A percentile compares a stretch with the other conserved stretches of the same genome.
These are phyloP conservation scores for Lactarius evosmus DNA, from an alignment of 768 basidiomycete species.

Conservation along the genomic window DNA sequence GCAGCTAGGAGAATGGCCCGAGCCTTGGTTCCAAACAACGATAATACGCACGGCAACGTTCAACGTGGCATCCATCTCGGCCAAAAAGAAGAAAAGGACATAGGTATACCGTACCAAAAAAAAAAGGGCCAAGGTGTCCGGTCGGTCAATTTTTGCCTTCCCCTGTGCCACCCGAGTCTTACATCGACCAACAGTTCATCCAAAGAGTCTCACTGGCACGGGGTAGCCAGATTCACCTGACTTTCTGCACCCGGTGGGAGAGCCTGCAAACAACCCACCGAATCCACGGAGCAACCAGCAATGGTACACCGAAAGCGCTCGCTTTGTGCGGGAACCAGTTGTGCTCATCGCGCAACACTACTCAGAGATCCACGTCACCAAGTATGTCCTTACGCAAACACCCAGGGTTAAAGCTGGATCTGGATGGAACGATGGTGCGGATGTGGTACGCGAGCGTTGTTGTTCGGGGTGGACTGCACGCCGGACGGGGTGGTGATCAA, in stretches of 20 bases:
- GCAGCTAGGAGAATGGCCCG: no score
- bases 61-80: no score
- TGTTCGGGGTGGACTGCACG: conserved; percentile 70
- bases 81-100: no score
- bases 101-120: no score
- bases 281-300: conserved; percentile 66
- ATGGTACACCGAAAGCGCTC: conserved; percentile 71
- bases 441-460: conserved; percentile 68
- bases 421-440: conserved; percentile 56
- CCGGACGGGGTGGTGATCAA: conserved; percentile 57
- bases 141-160: no score
- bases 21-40: no score
- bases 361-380: conserved; percentile 52
- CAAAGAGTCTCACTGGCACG: conserved; percentile 3
- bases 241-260: conserved; percentile 3
- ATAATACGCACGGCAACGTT: no score
- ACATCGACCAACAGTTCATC: conserved; percentile 19
- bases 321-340: conserved; percentile 75
- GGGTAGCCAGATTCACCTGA: neutral
- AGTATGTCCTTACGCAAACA: conserved; percentile 53
- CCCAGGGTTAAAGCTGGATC: conserved; percentile 22
- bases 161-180: conserved; percentile 21
- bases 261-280: conserved; percentile 25
- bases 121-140: no score
- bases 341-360: conserved; percentile 63